Base-by-base conservation (phyloP, 352 stramenopile species). In the Globisporangium canariense region DNA sequence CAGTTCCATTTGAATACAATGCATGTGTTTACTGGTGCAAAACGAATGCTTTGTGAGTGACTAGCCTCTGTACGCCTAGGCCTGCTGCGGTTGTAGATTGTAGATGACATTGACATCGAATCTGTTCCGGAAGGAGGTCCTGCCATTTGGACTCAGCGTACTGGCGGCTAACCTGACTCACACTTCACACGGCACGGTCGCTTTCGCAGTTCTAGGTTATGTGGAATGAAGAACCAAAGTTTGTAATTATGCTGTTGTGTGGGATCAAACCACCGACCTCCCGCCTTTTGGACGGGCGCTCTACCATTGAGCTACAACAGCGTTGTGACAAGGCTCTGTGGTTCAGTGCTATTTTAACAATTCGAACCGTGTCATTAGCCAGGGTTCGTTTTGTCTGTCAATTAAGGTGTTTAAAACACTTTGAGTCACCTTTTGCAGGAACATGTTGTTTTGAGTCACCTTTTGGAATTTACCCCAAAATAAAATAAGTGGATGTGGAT, bases 131-230 rank as follows among this genome's bases (percentile, higher is more conserved):
- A 55, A 55, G 25, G 25, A 41, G 50, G 14, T 56, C 50, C 50
- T 56, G 50, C 28, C 28, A 56, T 41, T 56, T 56, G 50, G 50
- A 56, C 50, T 56, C 28, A 41, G 50, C 50, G 50, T 4, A 56
- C 50, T 56, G 50, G 28, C 28, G 28, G 28, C 28, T 2, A 41
- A 16, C 50, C 28, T 41, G 16, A 56, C 50, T 56, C 50, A 41
- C 50, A 56, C 50, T 56, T 56, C 50, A 56, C 50, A 56, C 50
- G 14, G 50, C 16, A 56, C 50, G 28, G 50, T 56, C 50, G 28
- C 28, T 56, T 56, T 41, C 50, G 28, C 50, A 40, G 50, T 41
- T 41, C 50, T 56, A 41, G 11, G 50, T 38, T 56, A 28, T 56
- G 50, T 41, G 50, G 50, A 14, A 22, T 3, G 1, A n/a, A 1